Base-by-base conservation (phyloP, 768 basidiomycete species). In the Artomyces pyxidatus region DNA sequence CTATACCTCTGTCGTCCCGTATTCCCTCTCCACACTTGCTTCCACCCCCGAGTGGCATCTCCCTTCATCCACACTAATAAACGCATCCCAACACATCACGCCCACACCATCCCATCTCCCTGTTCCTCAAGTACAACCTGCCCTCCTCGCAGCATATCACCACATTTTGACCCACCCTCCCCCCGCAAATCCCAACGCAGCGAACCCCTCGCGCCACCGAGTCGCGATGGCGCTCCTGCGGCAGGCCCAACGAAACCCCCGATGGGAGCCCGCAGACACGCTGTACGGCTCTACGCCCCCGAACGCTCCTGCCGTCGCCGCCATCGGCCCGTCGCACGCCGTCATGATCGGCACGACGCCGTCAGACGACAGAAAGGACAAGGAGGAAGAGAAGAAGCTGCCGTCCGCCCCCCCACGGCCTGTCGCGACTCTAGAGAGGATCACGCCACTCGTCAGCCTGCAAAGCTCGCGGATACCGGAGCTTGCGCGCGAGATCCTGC, bases 121-220 rank as follows among this genome's bases (percentile, higher is more conserved):
- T 4, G 74, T 75, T 1, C 77, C 81, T 0, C 77, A 76, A 54
- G 74, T 75, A 6, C 81, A 85, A 53, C 83, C 75, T 2, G 72
- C 85, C 1, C 74, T 88, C 26, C 62, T 85, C 37, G 68, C 71
- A 11, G 86, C 83, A 5, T 88, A 86, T 59, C 88, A 86, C 54
- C 81, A 88, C 55, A 82, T 88, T 51, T 73, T 88, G 43, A 87
- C 82, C 0, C 79, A 88, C 55, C 82, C 83, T 1, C 76, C 81
- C 0, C 68, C 78, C 0, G 61, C 73, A 0, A 66, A 69, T 45
- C 67, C 71, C 0, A 68, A 69, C 5, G 57, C 75, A 9, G 66
- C 78, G 3, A 85, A 78, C 46, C 79, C 81, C 26, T 66, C 78
- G 4, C 76, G 83, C 38, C 86, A 89, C 66, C 81, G 79, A 59